A percentile compares a stretch with the other conserved stretches of the same genome.
These are phyloP conservation scores for Globisporangium recalcitrans DNA, from an alignment of 352 stramenopile species.

Conservation along the genomic window DNA sequence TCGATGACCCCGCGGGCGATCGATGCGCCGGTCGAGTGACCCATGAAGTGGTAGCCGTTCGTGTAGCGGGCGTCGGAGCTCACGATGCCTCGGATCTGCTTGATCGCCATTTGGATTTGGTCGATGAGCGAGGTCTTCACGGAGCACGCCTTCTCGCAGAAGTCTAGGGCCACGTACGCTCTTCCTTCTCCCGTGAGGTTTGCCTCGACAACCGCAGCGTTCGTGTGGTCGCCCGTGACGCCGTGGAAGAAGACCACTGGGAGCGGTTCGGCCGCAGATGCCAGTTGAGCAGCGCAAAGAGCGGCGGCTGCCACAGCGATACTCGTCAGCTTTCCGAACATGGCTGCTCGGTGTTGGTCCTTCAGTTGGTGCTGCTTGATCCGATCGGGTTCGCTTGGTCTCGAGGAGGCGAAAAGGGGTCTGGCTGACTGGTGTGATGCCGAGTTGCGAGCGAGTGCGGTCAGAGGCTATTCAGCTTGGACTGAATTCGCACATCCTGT, in stretches of 20 bases:
- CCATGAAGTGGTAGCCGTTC: slow-evolving; percentile 27
- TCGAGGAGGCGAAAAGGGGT: too few relatives aligned
- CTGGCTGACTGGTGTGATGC: too few relatives aligned
- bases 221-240: slow-evolving; percentile 7
- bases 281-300: too few relatives aligned
- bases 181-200: slow-evolving; percentile 16
- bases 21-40: slow-evolving; percentile 21
- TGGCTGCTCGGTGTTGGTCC: too few relatives aligned
- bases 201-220: not conserved
- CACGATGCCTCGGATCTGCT: slow-evolving; percentile 13
- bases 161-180: slow-evolving; percentile 18
- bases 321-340: too few relatives aligned
- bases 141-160: slow-evolving; percentile 20
- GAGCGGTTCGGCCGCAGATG: too few relatives aligned
- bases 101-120: slow-evolving; percentile 21
- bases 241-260: slow-evolving; percentile 30
- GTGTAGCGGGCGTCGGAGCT: slow-evolving; percentile 17
- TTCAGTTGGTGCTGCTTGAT: too few relatives aligned
- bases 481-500: too few relatives aligned
- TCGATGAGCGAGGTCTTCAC: slow-evolving; percentile 4
- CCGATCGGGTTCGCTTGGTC: too few relatives aligned
- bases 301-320: too few relatives aligned
- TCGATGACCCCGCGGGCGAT: slow-evolving; percentile 22
- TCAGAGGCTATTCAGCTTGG: too few relatives aligned
- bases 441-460: too few relatives aligned